A percentile compares a stretch with the other conserved stretches of the same genome.
phyloP scores from a whole-genome alignment of 2,329 filamentous ascomycete species.

The Esteya vermicola region DNA sequence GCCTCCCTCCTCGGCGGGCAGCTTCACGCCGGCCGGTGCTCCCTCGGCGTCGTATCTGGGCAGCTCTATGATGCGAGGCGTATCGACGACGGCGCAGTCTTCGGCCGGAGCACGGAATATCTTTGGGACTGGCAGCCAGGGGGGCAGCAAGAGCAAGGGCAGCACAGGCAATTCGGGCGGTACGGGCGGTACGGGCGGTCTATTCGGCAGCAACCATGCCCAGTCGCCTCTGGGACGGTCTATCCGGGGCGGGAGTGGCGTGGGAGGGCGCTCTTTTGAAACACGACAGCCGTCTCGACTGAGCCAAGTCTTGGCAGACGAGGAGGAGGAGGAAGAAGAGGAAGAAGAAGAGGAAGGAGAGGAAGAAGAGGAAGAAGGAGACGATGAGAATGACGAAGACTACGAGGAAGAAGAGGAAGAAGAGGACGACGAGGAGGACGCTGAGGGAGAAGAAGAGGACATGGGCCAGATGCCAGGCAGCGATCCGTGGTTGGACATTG shows the following conservation, averaged over 20 bases:
- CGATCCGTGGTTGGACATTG: constrained; percentile 11
- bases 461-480: constrained; percentile 18
- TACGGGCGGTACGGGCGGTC: constrained; percentile 14
- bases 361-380: constrained; percentile 25
- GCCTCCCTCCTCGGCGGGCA: constrained; percentile 35
- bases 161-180: constrained; percentile 15
- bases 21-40: constrained; percentile 41
- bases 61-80: constrained; percentile 35
- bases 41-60: constrained; percentile 40
- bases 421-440: constrained; percentile 20
- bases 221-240: constrained; percentile 32
- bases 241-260: constrained; percentile 17
- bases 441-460: constrained; percentile 22
- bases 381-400: constrained; percentile 12
- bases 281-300: constrained; percentile 32
- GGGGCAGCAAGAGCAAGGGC: background rate
- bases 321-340: constrained; percentile 23
- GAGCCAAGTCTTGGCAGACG: constrained; percentile 27
- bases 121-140: background rate
- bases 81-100: constrained; percentile 6
- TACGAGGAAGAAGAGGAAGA: constrained; percentile 21
- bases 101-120: constrained; percentile 5
- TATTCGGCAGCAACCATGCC: constrained; percentile 13
- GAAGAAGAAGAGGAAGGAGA: constrained; percentile 25
- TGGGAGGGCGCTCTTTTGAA: background rate